Base-by-base conservation (phyloP, 768 basidiomycete genomes). In the Mycena albidolilacea region DNA sequence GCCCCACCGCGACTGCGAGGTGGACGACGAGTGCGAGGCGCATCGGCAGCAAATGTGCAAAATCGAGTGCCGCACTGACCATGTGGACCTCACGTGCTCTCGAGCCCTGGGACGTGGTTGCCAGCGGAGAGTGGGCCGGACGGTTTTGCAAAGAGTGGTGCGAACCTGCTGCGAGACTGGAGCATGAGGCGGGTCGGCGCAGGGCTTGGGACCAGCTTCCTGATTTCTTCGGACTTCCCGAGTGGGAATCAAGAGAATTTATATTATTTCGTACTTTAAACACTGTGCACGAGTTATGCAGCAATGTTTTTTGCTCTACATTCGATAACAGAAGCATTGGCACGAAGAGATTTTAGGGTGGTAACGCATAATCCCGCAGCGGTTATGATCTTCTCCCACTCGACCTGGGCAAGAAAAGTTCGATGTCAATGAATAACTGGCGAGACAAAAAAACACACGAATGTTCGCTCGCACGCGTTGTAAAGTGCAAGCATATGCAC, bases 141-240 rank as follows among this genome's bases (percentile, higher is more conserved):
- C 41, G 12, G 64, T n/a, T 65, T 37, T 64, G 69, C 57, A 23
- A 37, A 9, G 63, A 64, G 6, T 64, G 69, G 6, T 64, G 69
- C 17, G 57, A 64, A 7, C 38, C 7, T 17, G 43, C 3, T 9
- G 43, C 62, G 1, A 46, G 21, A 38, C 21, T 21, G 1, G 41
- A 54, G 39, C 39, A 63, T 14, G 38, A 69, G 8, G 30, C 43
- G 7, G 30, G 41, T 17, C 62, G 62, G 10, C n/a, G 0, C 0
- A 48, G 10, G 37, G 44, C 44, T 59, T 65, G 57, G 58, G 58
- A 66, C 2, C 46, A 5, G 30, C 21, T 71, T 17, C 70, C 70
- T 1, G 4, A 19, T 10, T 71, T 71, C 17, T 66, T 71, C 66
- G 64, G 70, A 0, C 50, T 71, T 7, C 48, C 46, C 0, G 46